A percentile compares a stretch with the other conserved stretches of the same genome.
Conservation (phyloP, 768 basidiomycete species). For the Daedaleopsis sinensis region DNA sequence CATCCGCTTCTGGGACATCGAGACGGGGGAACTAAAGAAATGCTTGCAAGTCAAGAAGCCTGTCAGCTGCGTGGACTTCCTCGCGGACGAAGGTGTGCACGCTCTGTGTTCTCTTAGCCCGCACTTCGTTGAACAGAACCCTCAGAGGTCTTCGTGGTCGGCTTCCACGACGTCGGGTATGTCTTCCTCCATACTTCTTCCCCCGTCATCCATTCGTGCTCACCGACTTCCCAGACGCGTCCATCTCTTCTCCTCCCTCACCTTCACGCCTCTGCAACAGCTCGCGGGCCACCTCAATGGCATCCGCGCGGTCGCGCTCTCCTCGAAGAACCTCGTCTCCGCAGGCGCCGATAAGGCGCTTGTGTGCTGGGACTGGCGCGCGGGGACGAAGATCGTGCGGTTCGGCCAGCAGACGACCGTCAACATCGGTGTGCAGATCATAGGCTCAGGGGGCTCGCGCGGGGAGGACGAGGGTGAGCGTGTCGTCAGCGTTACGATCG, state of each 20-base stretch:
- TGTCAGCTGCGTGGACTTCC: slow-evolving; percentile 87
- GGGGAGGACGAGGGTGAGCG: slow-evolving; percentile 69
- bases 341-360: slow-evolving; percentile 76
- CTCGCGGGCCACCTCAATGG: slow-evolving; percentile 87
- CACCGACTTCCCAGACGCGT: slow-evolving; percentile 60
- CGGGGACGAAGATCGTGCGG: slow-evolving; percentile 85
- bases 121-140: neutral
- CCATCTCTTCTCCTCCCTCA: slow-evolving; percentile 85
- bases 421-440: slow-evolving; percentile 87
- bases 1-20: slow-evolving; percentile 90
- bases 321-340: slow-evolving; percentile 82
- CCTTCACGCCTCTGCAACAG: slow-evolving; percentile 83
- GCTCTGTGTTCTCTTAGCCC: slow-evolving; percentile 1
- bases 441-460: slow-evolving; percentile 47
- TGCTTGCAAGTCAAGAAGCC: slow-evolving; percentile 86
- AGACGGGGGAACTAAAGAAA: slow-evolving; percentile 66
- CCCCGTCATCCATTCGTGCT: neutral
- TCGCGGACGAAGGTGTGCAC: slow-evolving; percentile 71
- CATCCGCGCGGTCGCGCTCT: slow-evolving; percentile 87
- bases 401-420: slow-evolving; percentile 94
- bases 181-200: slow-evolving; percentile 23
- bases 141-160: slow-evolving; percentile 86
- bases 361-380: slow-evolving; percentile 91
- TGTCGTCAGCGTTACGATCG: slow-evolving; percentile 90
- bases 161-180: slow-evolving; percentile 90